Conservation (phyloP, 345 rosid genomes). For the Murraya paniculata region DNA sequence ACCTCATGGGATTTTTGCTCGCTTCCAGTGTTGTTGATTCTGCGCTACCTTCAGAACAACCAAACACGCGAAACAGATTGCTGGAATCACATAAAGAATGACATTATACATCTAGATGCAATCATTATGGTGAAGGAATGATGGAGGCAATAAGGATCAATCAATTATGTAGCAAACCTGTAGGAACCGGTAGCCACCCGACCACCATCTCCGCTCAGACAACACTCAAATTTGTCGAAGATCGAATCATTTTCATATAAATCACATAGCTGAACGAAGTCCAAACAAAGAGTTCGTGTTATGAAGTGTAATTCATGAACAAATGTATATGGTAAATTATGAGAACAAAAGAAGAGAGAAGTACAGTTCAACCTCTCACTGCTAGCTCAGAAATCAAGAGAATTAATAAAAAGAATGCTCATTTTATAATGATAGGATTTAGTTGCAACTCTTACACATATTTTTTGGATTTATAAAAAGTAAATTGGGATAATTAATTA, state of each 20-base stretch:
- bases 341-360: neutral
- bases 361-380: neutral
- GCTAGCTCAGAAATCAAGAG: neutral
- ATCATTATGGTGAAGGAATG: neutral
- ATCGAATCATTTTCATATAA: slow-evolving; percentile 66
- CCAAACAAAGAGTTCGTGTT: slow-evolving; percentile 10
- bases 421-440: neutral
- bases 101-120: slow-evolving; percentile 1
- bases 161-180: slow-evolving; percentile 37
- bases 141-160: neutral
- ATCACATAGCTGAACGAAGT: slow-evolving; percentile 56
- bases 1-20: slow-evolving; percentile 75
- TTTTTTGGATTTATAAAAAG: neutral
- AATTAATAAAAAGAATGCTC: neutral
- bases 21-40: slow-evolving; percentile 61
- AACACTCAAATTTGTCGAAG: slow-evolving; percentile 65
- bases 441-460: neutral
- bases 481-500: neutral
- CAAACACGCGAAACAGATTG: slow-evolving; percentile 71
- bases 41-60: slow-evolving; percentile 48
- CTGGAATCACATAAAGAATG: slow-evolving; percentile 30
- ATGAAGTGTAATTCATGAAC: neutral
- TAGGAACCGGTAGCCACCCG: slow-evolving; percentile 76
- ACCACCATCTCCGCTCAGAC: slow-evolving; percentile 56
- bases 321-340: neutral